Evolutionary conservation across 2,329 filamentous ascomycete species (phyloP).

Genomic region (Paracoccidioides lutzii): DNA sequence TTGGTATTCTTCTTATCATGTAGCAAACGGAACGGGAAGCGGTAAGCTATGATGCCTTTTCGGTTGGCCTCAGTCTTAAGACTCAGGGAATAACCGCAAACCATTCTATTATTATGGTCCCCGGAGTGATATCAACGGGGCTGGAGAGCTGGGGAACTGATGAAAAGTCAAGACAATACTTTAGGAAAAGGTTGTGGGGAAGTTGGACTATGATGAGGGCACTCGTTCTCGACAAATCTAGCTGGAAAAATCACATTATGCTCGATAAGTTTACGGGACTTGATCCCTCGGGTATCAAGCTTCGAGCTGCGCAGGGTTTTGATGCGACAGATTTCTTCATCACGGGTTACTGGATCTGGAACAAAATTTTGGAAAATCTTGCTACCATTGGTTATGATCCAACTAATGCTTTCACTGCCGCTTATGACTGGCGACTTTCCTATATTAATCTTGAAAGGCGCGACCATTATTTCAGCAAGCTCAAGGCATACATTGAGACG

Average conservation of each 20-base stretch:
- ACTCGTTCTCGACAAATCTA: slow-evolving; percentile 79
- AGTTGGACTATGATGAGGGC: slow-evolving; percentile 99
- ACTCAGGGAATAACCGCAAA: slow-evolving; percentile 67
- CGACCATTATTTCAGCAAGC: slow-evolving; percentile 83
- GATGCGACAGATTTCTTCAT: slow-evolving; percentile 86
- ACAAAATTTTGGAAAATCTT: slow-evolving; percentile 93
- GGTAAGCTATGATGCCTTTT: slow-evolving; percentile 85
- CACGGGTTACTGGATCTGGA: slow-evolving; percentile 95
- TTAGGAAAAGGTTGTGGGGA: slow-evolving; percentile 88
- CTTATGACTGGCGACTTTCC: slow-evolving; percentile 85
- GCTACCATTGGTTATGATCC: slow-evolving; percentile 95
- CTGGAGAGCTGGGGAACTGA: slow-evolving; percentile 94
- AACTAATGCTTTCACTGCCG: slow-evolving; percentile 53
- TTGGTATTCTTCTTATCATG: neutral
- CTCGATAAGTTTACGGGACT: slow-evolving; percentile 82
- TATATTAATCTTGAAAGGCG: slow-evolving; percentile 80
- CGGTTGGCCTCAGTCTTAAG: slow-evolving; percentile 71
- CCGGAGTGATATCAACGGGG: slow-evolving; percentile 92
- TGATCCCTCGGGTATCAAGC: slow-evolving; percentile 78
- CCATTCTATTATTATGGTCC: slow-evolving; percentile 92
- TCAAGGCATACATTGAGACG: slow-evolving; percentile 84
- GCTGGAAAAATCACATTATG: slow-evolving; percentile 96
- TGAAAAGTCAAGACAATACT: slow-evolving; percentile 74
- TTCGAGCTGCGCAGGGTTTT: slow-evolving; percentile 88
- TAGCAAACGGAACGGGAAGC: slow-evolving; percentile 73